Conservation (phyloP, 1,284 basidiomycete species). For the Trichosporon coremiiforme region DNA sequence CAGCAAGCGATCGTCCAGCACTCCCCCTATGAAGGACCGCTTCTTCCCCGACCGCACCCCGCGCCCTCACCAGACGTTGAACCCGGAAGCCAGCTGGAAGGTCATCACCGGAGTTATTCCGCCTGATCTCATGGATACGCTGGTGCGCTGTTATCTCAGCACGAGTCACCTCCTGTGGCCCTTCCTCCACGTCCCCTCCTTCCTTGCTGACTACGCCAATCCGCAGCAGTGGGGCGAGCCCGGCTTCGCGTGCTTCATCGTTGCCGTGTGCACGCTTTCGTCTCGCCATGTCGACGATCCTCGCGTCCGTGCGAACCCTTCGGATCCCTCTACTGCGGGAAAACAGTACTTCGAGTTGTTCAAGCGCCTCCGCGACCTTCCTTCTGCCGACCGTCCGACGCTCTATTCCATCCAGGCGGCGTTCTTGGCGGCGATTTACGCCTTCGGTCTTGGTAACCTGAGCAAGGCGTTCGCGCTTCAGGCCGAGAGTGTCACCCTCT, state of each 20-base stretch:
- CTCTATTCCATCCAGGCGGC: slow-evolving; percentile 85
- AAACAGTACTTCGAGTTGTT: slow-evolving; percentile 87
- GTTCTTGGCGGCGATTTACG: slow-evolving; percentile 82
- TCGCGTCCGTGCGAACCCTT: slow-evolving; percentile 75
- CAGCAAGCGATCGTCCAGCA: slow-evolving; percentile 29
- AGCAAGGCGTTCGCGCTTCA: slow-evolving; percentile 80
- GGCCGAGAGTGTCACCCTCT: slow-evolving; percentile 79
- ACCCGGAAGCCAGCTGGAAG: slow-evolving; percentile 67
- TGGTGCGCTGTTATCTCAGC: slow-evolving; percentile 64
- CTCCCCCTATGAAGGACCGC: slow-evolving; percentile 39
- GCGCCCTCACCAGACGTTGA: slow-evolving; percentile 68
- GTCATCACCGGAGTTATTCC: slow-evolving; percentile 80
- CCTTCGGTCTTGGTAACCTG: slow-evolving; percentile 81
- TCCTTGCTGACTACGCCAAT: slow-evolving; percentile 83
- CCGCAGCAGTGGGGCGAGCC: slow-evolving; percentile 90
- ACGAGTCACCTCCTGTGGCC: slow-evolving; percentile 89
- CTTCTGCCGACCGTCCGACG: slow-evolving; percentile 81
- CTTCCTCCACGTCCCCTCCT: slow-evolving; percentile 84
- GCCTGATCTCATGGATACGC: slow-evolving; percentile 83
- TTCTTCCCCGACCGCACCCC: slow-evolving; percentile 68
- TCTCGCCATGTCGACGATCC: slow-evolving; percentile 87
- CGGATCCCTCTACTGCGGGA: slow-evolving; percentile 79
- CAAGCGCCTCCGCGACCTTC: slow-evolving; percentile 75
- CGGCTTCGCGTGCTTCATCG: slow-evolving; percentile 86
- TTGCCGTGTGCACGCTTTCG: slow-evolving; percentile 81